Evolutionary conservation across 495 filamentous ascomycete genomes (phyloP).

Genomic region (Patellaria atrata): DNA sequence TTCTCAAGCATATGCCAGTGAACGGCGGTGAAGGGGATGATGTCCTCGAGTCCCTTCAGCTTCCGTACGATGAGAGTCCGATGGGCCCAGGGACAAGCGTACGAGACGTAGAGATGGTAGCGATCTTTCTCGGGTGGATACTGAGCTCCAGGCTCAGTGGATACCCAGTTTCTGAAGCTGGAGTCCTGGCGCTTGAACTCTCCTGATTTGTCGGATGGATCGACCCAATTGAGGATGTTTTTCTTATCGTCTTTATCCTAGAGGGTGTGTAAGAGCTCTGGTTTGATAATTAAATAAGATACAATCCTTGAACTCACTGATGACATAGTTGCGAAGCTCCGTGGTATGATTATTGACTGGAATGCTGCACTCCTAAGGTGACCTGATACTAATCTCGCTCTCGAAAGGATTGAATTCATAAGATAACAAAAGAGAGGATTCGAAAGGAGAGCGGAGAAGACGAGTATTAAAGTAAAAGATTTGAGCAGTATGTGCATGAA

Average conservation of each 20-base stretch:
- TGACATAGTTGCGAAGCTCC: too few relatives aligned
- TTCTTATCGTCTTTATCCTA: conserved; percentile 20
- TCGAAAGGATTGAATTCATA: too few relatives aligned
- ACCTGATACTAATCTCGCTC: too few relatives aligned
- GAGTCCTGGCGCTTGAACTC: conserved; percentile 63
- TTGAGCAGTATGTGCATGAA: too few relatives aligned
- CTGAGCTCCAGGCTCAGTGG: conserved; percentile 40
- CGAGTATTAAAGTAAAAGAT: too few relatives aligned
- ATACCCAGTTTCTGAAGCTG: conserved; percentile 31
- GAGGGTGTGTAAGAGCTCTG: too few relatives aligned
- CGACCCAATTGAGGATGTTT: conserved; percentile 70
- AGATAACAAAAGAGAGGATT: too few relatives aligned
- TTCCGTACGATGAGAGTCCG: conserved; percentile 51
- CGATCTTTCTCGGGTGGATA: conserved; percentile 54
- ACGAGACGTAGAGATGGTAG: conserved; percentile 61
- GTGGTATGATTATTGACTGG: too few relatives aligned
- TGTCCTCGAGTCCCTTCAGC: conserved; percentile 52
- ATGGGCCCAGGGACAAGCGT: conserved; percentile 58
- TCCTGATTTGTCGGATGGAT: conserved; percentile 55
- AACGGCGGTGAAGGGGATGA: conserved; percentile 49
- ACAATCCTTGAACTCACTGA: too few relatives aligned
- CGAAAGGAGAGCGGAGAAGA: too few relatives aligned
- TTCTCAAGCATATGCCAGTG: conserved; percentile 54
- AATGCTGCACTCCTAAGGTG: too few relatives aligned
- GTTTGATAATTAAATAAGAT: too few relatives aligned